phyloP scores from a whole-genome alignment of 768 basidiomycete species.

The Leucosporidium scottii region DNA sequence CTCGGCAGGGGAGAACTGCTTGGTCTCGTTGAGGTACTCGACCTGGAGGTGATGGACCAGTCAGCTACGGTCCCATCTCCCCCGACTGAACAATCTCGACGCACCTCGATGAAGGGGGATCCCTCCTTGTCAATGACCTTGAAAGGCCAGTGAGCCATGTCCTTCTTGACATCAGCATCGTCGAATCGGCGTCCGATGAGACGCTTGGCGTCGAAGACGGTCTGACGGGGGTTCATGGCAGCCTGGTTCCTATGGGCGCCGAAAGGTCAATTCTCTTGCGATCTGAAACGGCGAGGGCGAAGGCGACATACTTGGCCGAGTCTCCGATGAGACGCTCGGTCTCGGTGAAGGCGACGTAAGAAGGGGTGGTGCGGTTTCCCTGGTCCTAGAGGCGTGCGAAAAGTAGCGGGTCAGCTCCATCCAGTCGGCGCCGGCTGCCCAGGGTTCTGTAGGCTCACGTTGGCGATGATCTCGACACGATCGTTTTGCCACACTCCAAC shows the following conservation, averaged over 20 bases:
- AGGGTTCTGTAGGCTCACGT: conserved; percentile 16
- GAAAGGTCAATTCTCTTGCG: background rate
- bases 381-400: conserved; percentile 59
- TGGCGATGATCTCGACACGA: conserved; percentile 89
- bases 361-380: conserved; percentile 98
- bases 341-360: conserved; percentile 94
- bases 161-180: conserved; percentile 87
- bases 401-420: background rate
- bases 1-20: conserved; percentile 95
- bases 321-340: conserved; percentile 94
- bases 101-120: conserved; percentile 72
- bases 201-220: conserved; percentile 98
- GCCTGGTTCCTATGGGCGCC: conserved; percentile 62
- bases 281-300: background rate
- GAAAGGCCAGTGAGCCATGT: conserved; percentile 97
- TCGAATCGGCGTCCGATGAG: conserved; percentile 96
- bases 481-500: conserved; percentile 99
- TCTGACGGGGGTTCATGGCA: conserved; percentile 99
- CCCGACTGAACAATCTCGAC: conserved; percentile 41
- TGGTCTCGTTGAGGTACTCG: conserved; percentile 86
- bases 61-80: background rate
- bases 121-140: conserved; percentile 87
- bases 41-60: conserved; percentile 45
- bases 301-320: conserved; percentile 62
- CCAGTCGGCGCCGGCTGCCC: background rate